Evolutionary conservation across 805 yeast species (phyloP), one percentile per base, ranked within the genome.

Genomic region (Candida fluviatilis): DNA sequence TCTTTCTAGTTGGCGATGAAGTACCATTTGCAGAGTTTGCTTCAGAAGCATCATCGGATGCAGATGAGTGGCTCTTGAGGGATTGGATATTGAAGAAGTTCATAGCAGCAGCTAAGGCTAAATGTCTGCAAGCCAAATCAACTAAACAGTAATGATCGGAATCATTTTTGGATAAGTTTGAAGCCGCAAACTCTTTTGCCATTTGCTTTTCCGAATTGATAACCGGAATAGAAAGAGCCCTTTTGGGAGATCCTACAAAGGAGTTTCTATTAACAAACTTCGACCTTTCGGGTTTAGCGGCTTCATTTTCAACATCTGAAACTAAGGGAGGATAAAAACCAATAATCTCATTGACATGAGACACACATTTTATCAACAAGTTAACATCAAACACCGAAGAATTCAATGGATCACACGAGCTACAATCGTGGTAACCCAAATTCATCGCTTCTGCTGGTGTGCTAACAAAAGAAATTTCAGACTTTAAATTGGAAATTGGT

Each of bases 41-140:
- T 6, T 48, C 39, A 25, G 47, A 38, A 26, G 42, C 41, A 11
- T 45, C 50, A 1, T 49, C 55, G 11, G 54, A 60, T 18, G 50
- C 43, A 27, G 45, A 36, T 35, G 41, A 45, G 31, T 46, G 50
- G 10, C 48, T 57, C 43, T 51, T 49, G 11, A 46, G 36, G 6
- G 48, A 28, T 16, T 46, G 43, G 4, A 55, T 58, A 30, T 51
- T 52, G 43, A 60, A 64, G 4, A 66, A 53, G 34, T 58, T 60
- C 26, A 67, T 58, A 7, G 80, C 84, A 2, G 93, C 95, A 23
- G 93, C 93, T 30, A 81, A 66, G 1, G 91, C 89, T 51, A 85
- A 80, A 57, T 84, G 90, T 38, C 91, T 78, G 53, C 95, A 86
- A 1, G 95, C 93, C 50, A 80, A 74, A 53, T 80, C 84, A 16